phyloP scores from a whole-genome alignment of 805 yeast species.

The Kodamaea kaohsiungensis region DNA sequence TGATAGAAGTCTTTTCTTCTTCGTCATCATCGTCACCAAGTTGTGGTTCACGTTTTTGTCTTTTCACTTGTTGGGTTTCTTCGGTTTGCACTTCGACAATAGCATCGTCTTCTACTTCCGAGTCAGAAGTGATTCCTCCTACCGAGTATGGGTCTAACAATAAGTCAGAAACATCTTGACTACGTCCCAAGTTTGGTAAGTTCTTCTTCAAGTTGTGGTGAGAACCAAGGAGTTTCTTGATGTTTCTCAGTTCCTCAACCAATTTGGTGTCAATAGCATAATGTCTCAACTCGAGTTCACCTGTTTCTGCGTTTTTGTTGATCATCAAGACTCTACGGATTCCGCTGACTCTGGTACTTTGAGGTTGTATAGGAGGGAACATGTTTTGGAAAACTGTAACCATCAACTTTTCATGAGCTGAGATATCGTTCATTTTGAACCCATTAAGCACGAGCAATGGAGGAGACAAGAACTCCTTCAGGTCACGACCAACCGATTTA shows the following conservation, averaged over 20 bases:
- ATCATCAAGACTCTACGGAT: conserved; percentile 86
- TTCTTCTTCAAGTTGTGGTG: conserved; percentile 50
- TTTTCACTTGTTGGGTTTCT: conserved; percentile 18
- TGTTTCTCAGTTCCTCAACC: conserved; percentile 73
- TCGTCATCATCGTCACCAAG: conserved; percentile 14
- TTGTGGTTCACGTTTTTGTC: conserved; percentile 16
- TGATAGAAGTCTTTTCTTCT: conserved; percentile 23
- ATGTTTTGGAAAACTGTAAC: conserved; percentile 92
- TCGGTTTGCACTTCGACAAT: conserved; percentile 58
- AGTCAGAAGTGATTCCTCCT: conserved; percentile 82
- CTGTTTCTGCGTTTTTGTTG: conserved; percentile 69
- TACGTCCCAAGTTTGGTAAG: conserved; percentile 68
- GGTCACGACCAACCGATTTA: conserved; percentile 68
- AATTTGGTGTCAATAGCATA: conserved; percentile 84
- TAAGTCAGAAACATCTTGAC: conserved; percentile 78
- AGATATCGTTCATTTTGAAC: conserved; percentile 70
- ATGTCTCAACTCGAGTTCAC: conserved; percentile 82
- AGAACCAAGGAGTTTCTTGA: conserved; percentile 64
- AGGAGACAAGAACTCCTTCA: conserved; percentile 67
- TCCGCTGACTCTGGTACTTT: conserved; percentile 66
- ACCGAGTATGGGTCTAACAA: conserved; percentile 81
- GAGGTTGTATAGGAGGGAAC: conserved; percentile 94
- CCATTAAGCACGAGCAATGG: conserved; percentile 93
- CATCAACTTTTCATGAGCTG: conserved; percentile 73
- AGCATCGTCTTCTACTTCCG: conserved; percentile 91